phyloP scores from a whole-genome alignment of 257 asterid species.

The Osmanthus fragrans region DNA sequence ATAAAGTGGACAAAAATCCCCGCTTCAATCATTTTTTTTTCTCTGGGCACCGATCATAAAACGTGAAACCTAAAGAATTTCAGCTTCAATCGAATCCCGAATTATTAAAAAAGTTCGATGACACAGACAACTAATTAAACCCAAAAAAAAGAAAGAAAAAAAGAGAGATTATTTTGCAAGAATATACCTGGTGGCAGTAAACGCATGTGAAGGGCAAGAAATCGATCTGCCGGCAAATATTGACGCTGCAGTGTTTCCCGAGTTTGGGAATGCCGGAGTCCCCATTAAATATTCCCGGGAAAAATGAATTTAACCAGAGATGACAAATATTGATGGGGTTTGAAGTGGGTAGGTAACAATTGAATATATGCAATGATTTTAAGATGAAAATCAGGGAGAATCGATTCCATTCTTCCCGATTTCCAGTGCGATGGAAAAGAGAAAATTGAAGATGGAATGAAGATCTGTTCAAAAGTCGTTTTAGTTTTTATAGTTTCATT shows the following conservation, averaged over 20 bases:
- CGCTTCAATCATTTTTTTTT: not conserved
- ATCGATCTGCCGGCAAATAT: conserved; percentile 85
- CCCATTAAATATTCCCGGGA: conserved; percentile 53
- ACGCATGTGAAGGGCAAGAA: conserved; percentile 96
- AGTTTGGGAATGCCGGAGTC: conserved; percentile 88
- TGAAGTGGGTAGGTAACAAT: not conserved
- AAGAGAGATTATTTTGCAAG: not conserved
- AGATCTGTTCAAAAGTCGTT: not conserved
- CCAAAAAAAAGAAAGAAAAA: not conserved
- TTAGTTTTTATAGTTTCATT: no score
- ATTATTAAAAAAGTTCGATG: not conserved
- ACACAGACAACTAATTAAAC: not conserved
- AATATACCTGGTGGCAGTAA: conserved; percentile 70
- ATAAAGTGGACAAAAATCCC: not conserved
- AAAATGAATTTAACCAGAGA: conserved; percentile 9
- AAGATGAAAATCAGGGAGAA: conserved; percentile 30
- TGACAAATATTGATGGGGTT: conserved; percentile 1
- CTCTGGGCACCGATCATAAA: not conserved
- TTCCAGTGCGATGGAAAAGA: conserved; percentile 25
- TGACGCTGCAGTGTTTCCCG: conserved; percentile 85
- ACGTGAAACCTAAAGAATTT: not conserved
- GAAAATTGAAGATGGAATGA: not conserved
- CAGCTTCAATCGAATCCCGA: not conserved
- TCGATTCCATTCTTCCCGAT: conserved; percentile 29
- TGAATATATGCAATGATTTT: conserved; percentile 27